phyloP scores from a whole-genome alignment of 345 rosid genomes.

The Gossypium turneri region DNA sequence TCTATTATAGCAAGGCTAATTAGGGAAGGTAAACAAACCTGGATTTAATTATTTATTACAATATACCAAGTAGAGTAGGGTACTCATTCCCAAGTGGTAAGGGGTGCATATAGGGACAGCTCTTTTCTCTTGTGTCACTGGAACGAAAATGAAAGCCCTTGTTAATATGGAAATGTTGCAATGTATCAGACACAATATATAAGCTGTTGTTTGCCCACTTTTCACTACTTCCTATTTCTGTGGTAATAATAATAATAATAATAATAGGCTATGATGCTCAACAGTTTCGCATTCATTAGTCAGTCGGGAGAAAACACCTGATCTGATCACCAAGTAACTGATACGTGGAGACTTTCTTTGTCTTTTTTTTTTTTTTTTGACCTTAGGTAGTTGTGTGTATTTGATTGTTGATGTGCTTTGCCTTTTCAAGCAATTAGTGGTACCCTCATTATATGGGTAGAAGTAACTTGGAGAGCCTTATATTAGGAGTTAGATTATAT shows the following conservation, averaged over 20 bases:
- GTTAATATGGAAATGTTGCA: constrained; percentile 13
- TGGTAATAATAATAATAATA: neutral
- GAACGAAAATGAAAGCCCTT: neutral
- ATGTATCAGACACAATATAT: neutral
- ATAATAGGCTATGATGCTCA: constrained; percentile 14
- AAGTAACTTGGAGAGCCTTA: accelerated
- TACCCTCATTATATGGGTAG: too few relatives aligned
- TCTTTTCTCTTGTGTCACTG: constrained; percentile 12
- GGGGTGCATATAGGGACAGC: constrained; percentile 3
- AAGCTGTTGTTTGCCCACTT: constrained; percentile 19
- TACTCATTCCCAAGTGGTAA: neutral
- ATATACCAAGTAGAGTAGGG: neutral
- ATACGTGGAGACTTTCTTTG: neutral
- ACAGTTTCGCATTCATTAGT: constrained; percentile 28
- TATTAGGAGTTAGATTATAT: too few relatives aligned
- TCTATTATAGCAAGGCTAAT: neutral
- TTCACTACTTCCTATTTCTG: neutral
- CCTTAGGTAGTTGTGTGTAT: neutral
- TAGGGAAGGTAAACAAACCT: too few relatives aligned
- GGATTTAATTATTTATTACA: too few relatives aligned
- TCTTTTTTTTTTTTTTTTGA: neutral
- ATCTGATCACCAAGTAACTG: constrained; percentile 23
- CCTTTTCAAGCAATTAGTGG: too few relatives aligned
- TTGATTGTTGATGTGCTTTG: too few relatives aligned
- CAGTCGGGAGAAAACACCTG: constrained; percentile 29